Conservation (phyloP, 345 rosid species). For the Linum tenue region DNA sequence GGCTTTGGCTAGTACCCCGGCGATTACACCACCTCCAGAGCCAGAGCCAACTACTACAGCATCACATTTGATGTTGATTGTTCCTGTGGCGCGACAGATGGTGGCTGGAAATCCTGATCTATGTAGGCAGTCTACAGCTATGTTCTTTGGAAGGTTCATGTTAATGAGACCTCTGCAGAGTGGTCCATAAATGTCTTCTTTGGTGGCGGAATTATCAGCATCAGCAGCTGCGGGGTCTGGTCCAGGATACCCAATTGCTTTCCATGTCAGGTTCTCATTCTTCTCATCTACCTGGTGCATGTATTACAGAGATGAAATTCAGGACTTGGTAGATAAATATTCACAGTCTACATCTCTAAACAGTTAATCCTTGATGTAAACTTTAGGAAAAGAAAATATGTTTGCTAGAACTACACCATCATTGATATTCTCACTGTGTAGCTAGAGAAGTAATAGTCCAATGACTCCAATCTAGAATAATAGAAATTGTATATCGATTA, state of each 20-base stretch:
- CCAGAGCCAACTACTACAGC: slow-evolving; percentile 83
- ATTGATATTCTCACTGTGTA: too few relatives aligned
- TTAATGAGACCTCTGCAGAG: slow-evolving; percentile 44
- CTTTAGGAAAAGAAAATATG: too few relatives aligned
- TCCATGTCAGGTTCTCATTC: slow-evolving; percentile 52
- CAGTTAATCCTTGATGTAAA: too few relatives aligned
- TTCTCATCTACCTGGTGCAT: slow-evolving; percentile 44
- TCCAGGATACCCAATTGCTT: slow-evolving; percentile 64
- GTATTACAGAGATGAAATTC: neutral
- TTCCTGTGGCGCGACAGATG: slow-evolving; percentile 9
- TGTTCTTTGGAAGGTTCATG: slow-evolving; percentile 36
- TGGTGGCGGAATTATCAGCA: slow-evolving; percentile 11
- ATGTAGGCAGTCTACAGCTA: slow-evolving; percentile 29
- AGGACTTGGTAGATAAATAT: neutral
- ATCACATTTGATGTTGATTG: slow-evolving; percentile 42
- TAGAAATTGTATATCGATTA: too few relatives aligned
- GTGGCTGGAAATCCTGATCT: slow-evolving; percentile 38
- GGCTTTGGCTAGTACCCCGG: slow-evolving; percentile 63
- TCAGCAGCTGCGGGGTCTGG: slow-evolving; percentile 40
- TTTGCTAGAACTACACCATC: too few relatives aligned
- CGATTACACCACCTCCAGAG: slow-evolving; percentile 69
- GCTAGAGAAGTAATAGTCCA: neutral
- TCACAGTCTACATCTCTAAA: too few relatives aligned
- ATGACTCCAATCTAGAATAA: too few relatives aligned
- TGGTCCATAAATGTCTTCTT: slow-evolving; percentile 48